Evolutionary conservation across 164 flowering plant genomes (phyloP).

Genomic region (Tinospora cordifolia): DNA sequence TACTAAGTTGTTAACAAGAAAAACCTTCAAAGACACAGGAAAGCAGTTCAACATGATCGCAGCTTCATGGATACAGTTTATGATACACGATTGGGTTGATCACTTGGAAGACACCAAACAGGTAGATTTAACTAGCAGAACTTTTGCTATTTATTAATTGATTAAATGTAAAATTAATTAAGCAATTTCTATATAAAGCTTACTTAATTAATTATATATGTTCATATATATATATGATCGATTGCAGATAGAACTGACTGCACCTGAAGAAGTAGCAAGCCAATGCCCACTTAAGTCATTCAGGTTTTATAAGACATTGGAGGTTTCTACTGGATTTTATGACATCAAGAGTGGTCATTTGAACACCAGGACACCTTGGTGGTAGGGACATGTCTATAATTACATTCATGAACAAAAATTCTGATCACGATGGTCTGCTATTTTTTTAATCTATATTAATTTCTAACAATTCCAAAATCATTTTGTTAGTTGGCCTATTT

Average conservation of each 20-base stretch:
- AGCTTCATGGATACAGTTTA: conserved; percentile 43
- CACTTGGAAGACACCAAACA: conserved; percentile 39
- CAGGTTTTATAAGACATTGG: conserved; percentile 29
- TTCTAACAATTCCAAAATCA: too few relatives aligned
- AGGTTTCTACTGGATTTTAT: conserved; percentile 23
- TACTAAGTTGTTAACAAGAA: conserved; percentile 32
- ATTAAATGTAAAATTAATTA: too few relatives aligned
- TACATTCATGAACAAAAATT: neutral
- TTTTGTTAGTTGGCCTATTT: too few relatives aligned
- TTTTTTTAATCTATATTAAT: too few relatives aligned
- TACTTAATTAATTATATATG: too few relatives aligned
- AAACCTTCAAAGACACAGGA: conserved; percentile 27
- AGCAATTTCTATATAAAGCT: too few relatives aligned
- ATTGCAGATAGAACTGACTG: conserved; percentile 30
- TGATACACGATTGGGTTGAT: conserved; percentile 48
- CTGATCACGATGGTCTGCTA: too few relatives aligned
- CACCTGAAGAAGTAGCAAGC: conserved; percentile 30
- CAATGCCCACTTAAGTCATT: conserved; percentile 37
- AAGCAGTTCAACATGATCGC: conserved; percentile 47
- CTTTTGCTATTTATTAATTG: too few relatives aligned
- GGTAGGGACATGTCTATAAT: conserved; percentile 18
- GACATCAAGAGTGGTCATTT: conserved; percentile 23
- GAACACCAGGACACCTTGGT: conserved; percentile 44
- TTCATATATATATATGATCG: neutral
- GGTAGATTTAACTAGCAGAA: conserved; percentile 8